Evolutionary conservation across 768 basidiomycete genomes (phyloP), one percentile per base, ranked within the genome.

Genomic region (Pleurotus sapidus): DNA sequence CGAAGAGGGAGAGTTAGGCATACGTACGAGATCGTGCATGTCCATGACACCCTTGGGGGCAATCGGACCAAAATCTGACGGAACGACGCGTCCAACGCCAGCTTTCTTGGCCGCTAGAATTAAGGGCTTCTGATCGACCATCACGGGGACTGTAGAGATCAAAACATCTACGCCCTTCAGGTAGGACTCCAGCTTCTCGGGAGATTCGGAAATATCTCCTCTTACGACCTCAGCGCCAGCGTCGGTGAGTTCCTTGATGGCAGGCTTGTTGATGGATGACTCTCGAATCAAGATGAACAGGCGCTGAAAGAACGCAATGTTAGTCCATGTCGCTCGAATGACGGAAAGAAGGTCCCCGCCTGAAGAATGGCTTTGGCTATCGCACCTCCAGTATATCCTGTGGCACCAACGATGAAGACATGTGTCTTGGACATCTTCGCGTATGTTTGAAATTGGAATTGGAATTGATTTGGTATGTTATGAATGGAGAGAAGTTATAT

Each of bases 71-170:
- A 50, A 50, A 27, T 50, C 49, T 5, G 49, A 50, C 8, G 34
- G 49, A 23, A 50, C 38, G 20, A 50, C 25, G 20, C 49, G 49
- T n/a, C 27, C 24, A 14, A 50, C 49, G 15, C 30, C 49, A n/a
- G 23, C 49, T 38, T 50, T 30, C 49, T 50, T 50, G 15, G 49
- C 49, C n/a, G 49, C 49, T 8, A 5, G n/a, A 23, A 50, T 12
- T 25, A 50, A 34, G 5, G 49, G 49, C 23, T 49, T 49, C 49
- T 49, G 49, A 34, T 49, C 49, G 6, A 49, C 49, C 12, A 49
- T n/a, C 8, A 30, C n/a, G 14, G 37, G 23, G 25, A 50, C 49
- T 9, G 49, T 50, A 9, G 49, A 50, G 49, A 50, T 50, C 24
- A 50, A n/a, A 25, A 50, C 20, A 20, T 50, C 49, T 15, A 50